These are phyloP conservation scores for Gilbertella persicaria DNA, from an alignment of 371 early-diverging fungal species.

Conservation along the genomic window DNA sequence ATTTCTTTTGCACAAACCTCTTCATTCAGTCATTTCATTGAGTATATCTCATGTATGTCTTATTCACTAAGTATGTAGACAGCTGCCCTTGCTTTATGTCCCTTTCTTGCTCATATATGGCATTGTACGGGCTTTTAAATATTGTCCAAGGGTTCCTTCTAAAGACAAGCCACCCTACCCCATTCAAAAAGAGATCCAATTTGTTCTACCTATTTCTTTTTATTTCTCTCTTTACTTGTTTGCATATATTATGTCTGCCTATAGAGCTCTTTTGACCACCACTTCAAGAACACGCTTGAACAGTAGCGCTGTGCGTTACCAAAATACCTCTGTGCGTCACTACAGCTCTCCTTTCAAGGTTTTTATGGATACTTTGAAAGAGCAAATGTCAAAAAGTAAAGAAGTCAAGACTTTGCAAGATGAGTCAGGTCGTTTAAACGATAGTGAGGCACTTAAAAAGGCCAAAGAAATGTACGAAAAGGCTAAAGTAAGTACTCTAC, in stretches of 20 bases:
- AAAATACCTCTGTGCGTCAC: slow-evolving; percentile 32
- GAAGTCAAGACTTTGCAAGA: slow-evolving; percentile 91
- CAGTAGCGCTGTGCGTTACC: slow-evolving; percentile 10
- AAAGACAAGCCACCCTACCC: no score
- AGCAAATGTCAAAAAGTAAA: slow-evolving; percentile 91
- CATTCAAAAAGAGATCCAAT: no score
- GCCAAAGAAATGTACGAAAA: slow-evolving; percentile 84
- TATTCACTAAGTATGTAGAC: no score
- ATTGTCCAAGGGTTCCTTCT: no score
- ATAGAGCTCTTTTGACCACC: slow-evolving; percentile 20
- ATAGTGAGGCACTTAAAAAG: slow-evolving; percentile 85
- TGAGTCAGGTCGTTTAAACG: slow-evolving; percentile 75
- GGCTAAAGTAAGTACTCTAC: slow-evolving; percentile 51
- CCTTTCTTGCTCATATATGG: no score
- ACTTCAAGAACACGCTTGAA: slow-evolving; percentile 11
- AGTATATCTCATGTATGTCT: no score
- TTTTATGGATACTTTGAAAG: slow-evolving; percentile 85
- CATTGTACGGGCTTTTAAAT: no score
- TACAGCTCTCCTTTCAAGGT: slow-evolving; percentile 50
- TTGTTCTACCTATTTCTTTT: no score
- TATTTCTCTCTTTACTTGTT: no score
- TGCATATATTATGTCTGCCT: slow-evolving; percentile 1
- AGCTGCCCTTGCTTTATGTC: no score
- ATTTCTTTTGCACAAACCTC: no score
- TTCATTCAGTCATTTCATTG: no score